Conservation (phyloP, 73 alveolate genomes). For the Blepharisma japonicum region DNA sequence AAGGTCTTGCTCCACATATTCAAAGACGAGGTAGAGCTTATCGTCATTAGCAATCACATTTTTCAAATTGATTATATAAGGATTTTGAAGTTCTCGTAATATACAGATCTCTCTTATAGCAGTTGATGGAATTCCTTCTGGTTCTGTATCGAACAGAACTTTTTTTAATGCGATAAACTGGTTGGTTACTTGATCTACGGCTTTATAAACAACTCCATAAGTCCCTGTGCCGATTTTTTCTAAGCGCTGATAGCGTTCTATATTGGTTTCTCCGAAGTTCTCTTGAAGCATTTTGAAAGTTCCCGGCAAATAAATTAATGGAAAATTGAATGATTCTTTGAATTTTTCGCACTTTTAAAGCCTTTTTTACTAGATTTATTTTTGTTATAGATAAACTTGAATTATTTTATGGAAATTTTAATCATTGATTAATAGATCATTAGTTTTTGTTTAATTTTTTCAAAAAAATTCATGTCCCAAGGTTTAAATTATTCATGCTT, state of each 20-base stretch:
- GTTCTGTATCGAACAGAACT: conserved; percentile 84
- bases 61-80: conserved; percentile 81
- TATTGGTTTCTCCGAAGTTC: not conserved
- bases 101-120: conserved; percentile 92
- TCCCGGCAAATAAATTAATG: no score
- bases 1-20: conserved; percentile 75
- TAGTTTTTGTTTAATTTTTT: no score
- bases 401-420: no score
- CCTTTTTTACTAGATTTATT: no score
- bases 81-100: conserved; percentile 83
- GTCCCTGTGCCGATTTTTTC: conserved; percentile 94
- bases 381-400: no score
- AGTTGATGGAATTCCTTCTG: conserved; percentile 93
- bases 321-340: no score
- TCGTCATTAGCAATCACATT: conserved; percentile 76
- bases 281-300: not conserved
- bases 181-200: conserved; percentile 63
- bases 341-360: no score
- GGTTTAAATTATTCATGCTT: no score
- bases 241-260: conserved; percentile 75
- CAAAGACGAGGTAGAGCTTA: conserved; percentile 81
- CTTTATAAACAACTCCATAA: conserved; percentile 91
- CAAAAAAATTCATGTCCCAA: no score
- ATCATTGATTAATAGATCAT: no score
- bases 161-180: conserved; percentile 88